Conservation (phyloP, 2,329 filamentous ascomycete genomes). For the Endothia cerciana region DNA sequence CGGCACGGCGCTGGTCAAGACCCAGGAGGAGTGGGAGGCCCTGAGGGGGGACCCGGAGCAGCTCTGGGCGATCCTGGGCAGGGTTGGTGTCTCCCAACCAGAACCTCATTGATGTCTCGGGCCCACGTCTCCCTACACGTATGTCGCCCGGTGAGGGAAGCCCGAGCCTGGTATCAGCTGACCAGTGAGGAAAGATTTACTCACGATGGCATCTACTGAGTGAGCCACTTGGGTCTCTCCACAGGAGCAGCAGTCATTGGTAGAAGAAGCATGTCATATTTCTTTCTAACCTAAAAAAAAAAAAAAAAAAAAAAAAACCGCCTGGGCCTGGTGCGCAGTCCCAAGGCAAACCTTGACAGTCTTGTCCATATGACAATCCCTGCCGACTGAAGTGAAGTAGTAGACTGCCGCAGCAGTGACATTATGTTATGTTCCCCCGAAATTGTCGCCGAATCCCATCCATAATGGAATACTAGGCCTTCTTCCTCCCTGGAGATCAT, state of each 20-base stretch:
- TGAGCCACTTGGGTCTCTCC: background rate
- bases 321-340: too few species aligned
- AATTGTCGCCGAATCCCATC: too few species aligned
- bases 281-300: background rate
- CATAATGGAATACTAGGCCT: background rate
- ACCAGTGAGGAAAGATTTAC: background rate
- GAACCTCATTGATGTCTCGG: background rate
- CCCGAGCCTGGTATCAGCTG: too few species aligned
- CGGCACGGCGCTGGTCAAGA: conserved; percentile 67
- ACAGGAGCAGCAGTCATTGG: background rate
- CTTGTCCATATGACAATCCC: too few species aligned
- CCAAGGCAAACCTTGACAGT: too few species aligned
- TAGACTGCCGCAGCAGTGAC: too few species aligned
- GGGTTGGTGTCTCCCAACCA: conserved; percentile 42
- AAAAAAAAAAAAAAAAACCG: too few species aligned
- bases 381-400: too few species aligned
- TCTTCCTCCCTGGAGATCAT: background rate
- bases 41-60: conserved; percentile 47
- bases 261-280: background rate
- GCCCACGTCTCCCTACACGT: too few species aligned
- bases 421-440: background rate
- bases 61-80: conserved; percentile 45
- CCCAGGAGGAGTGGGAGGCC: conserved; percentile 58
- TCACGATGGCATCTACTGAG: too few species aligned
- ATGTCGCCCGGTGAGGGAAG: too few species aligned